These are phyloP conservation scores for Calonectria pseudoreteaudii DNA, from an alignment of 2,329 filamentous ascomycete genomes.

Conservation along the genomic window DNA sequence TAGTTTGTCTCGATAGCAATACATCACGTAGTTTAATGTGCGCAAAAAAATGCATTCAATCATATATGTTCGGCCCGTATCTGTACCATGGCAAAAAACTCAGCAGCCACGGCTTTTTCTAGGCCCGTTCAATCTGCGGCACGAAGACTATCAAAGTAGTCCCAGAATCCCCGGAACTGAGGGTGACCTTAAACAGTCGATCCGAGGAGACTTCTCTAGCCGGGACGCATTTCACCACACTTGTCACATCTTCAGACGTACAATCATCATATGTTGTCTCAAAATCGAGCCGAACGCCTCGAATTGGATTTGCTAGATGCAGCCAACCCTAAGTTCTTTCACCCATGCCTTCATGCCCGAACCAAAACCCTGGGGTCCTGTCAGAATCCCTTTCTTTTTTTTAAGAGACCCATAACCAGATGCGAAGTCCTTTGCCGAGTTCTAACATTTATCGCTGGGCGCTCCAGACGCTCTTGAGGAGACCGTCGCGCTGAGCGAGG, in stretches of 20 bases:
- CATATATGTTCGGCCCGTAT: constrained; percentile 71
- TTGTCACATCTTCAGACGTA: constrained; percentile 45
- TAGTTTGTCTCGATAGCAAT: constrained; percentile 1
- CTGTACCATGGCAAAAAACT: constrained; percentile 71
- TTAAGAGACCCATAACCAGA: constrained; percentile 40
- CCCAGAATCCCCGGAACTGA: constrained; percentile 66
- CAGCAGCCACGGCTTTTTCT: constrained; percentile 70
- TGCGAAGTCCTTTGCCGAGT: constrained; percentile 38
- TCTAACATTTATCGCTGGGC: constrained; percentile 68
- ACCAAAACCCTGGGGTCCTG: constrained; percentile 46
- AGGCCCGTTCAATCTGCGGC: constrained; percentile 70
- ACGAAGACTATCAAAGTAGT: constrained; percentile 67
- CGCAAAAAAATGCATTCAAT: constrained; percentile 26
- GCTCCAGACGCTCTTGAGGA: constrained; percentile 97
- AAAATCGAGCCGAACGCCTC: constrained; percentile 61
- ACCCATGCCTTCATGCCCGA: constrained; percentile 53
- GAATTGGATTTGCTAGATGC: constrained; percentile 59
- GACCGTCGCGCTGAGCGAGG: constrained; percentile 93
- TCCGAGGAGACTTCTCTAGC: constrained; percentile 69
- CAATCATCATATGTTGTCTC: constrained; percentile 52
- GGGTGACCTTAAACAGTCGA: constrained; percentile 47
- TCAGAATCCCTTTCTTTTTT: constrained; percentile 41
- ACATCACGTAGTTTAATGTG: neutral
- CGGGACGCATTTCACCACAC: constrained; percentile 51
- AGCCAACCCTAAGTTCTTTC: constrained; percentile 56